A percentile compares a stretch with the other conserved stretches of the same genome.
Evolutionary conservation across 495 filamentous ascomycete genomes (phyloP).

Genomic region (Daldinia decipiens): DNA sequence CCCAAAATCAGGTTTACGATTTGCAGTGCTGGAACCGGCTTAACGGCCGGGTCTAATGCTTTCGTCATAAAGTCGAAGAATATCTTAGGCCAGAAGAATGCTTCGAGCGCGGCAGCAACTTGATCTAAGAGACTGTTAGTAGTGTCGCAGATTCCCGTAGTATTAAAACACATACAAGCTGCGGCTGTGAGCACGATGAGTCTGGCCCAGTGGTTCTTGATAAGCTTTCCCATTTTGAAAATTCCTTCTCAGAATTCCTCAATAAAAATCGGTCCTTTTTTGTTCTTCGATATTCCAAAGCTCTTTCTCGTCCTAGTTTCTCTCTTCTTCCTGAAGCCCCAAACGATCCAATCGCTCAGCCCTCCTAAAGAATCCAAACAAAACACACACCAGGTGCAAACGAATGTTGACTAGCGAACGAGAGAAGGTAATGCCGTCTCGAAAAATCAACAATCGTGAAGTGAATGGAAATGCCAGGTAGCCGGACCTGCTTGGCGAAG

Average conservation of each 20-base stretch:
- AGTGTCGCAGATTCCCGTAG: background rate
- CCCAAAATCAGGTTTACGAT: conserved; percentile 95
- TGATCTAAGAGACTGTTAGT: conserved; percentile 71
- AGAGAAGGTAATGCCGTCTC: conserved; percentile 11
- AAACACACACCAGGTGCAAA: conserved; percentile 25
- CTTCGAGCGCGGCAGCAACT: conserved; percentile 81
- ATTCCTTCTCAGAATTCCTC: conserved; percentile 27
- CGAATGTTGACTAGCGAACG: conserved; percentile 38
- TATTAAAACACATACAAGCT: conserved; percentile 70
- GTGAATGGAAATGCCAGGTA: conserved; percentile 53
- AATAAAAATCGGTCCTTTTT: conserved; percentile 34
- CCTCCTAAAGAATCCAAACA: conserved; percentile 36
- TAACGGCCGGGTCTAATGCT: conserved; percentile 85
- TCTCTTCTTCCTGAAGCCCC: conserved; percentile 38
- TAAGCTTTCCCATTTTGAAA: conserved; percentile 87
- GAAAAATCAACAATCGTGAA: conserved; percentile 40
- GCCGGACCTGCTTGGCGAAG: conserved; percentile 58
- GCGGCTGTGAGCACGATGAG: conserved; percentile 89
- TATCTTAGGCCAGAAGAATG: conserved; percentile 98
- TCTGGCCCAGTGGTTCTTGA: conserved; percentile 99
- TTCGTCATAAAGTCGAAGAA: conserved; percentile 98
- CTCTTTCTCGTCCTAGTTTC: conserved; percentile 38
- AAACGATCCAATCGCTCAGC: conserved; percentile 37
- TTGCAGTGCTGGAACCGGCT: conserved; percentile 89
- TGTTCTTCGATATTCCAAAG: conserved; percentile 23